A percentile compares a stretch with the other conserved stretches of the same genome.
phyloP scores from a whole-genome alignment of 164 flowering plant genomes.

The Vitis cinerea region DNA sequence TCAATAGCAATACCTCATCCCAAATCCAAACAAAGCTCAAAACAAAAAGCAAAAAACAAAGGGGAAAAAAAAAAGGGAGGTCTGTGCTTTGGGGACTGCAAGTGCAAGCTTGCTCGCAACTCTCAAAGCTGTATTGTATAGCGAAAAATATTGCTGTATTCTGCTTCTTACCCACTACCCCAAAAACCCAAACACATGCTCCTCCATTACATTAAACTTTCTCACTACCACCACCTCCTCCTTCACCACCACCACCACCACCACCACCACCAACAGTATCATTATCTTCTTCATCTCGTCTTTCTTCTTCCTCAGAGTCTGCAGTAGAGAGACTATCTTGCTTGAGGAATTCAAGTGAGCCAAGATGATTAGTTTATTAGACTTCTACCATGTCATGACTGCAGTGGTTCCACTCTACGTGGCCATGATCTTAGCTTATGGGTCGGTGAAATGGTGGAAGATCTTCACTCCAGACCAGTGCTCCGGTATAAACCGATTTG shows the following conservation, averaged over 20 bases:
- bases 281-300: conserved; percentile 4
- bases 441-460: conserved; percentile 98
- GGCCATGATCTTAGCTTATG: conserved; percentile 92
- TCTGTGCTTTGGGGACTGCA: conserved; percentile 43
- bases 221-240: conserved; percentile 21
- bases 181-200: conserved; percentile 30
- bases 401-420: conserved; percentile 96
- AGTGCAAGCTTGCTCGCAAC: conserved; percentile 39
- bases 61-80: not conserved
- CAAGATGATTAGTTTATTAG: conserved; percentile 66
- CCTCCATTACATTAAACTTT: conserved; percentile 11
- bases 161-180: conserved; percentile 21
- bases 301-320: not conserved
- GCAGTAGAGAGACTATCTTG: not conserved
- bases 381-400: conserved; percentile 93
- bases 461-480: conserved; percentile 90
- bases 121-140: conserved; percentile 30
- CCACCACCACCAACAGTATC: not conserved
- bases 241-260: not conserved
- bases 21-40: conserved; percentile 25
- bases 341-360: not conserved
- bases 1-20: not conserved
- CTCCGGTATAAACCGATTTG: conserved; percentile 93
- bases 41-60: conserved; percentile 25
- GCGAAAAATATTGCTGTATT: conserved; percentile 19